Base-by-base conservation (phyloP, 1,284 basidiomycete species). In the Trichosporon inkin region DNA sequence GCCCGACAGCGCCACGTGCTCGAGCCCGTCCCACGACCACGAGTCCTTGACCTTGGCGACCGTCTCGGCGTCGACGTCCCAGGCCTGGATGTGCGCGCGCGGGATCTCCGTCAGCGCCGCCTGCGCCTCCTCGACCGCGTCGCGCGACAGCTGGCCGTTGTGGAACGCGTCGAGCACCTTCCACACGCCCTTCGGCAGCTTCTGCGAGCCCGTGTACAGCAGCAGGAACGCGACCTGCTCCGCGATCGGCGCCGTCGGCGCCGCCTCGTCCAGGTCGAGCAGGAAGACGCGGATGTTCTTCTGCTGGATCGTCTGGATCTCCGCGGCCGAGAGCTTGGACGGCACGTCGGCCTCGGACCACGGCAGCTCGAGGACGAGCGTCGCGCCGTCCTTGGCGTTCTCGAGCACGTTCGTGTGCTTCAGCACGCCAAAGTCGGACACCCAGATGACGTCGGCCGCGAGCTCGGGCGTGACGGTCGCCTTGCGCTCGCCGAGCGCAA, bases 141-240 rank as follows among this genome's bases (percentile, higher is more conserved):
- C 73, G 35, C 77, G 70, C 16, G 69, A 70, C 34, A 77, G 66
- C 51, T 76, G 67, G 56, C 71, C 68, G 41, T 64, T 64, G 71
- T 79, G 73, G 70, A 76, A 79, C 38, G 74, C 73, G 44, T 76
- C 75, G 57, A 79, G 69, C 5, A 80, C 76, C 56, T 70, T 69
- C 62, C 71, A 68, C n/a, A 80, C 67, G 39, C 71, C 70, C 17
- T 54, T 56, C 38, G 74, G 67, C 11, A 80, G 68, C 58, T 67
- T 70, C 56, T 74, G 66, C 24, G 60, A 44, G 49, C 75, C 76
- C 49, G 78, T 77, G 74, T 78, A 80, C 40, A 80, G 71, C 20
- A 79, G 71, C 39, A 80, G 68, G 74, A 79, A 79, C 10, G 74
- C 79, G 57, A 76, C 73, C 58, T 78, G 71, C 62, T 78, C 76